These are phyloP conservation scores for Dendrobium nobile DNA, from an alignment of 106 monocot genomes.

Conservation along the genomic window DNA sequence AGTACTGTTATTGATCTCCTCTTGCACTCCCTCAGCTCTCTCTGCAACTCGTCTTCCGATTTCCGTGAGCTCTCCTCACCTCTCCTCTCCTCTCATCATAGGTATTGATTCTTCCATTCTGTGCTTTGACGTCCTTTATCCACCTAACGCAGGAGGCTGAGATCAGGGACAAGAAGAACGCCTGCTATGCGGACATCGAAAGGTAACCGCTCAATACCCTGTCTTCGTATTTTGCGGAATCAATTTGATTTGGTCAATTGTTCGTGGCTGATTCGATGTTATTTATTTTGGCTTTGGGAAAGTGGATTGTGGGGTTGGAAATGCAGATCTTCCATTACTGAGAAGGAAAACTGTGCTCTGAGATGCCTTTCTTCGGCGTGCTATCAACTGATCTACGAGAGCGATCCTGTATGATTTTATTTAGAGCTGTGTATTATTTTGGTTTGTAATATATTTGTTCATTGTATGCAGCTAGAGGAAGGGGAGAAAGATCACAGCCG, in stretches of 20 bases:
- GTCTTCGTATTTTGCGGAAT: neutral
- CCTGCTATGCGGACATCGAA: slow-evolving; percentile 89
- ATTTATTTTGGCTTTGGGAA: neutral
- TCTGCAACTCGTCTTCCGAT: slow-evolving; percentile 43
- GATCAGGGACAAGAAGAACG: slow-evolving; percentile 70
- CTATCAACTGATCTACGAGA: slow-evolving; percentile 64
- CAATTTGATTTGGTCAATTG: slow-evolving; percentile 4
- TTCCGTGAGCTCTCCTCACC: slow-evolving; percentile 20
- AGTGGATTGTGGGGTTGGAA: slow-evolving; percentile 89
- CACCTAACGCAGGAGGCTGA: slow-evolving; percentile 50
- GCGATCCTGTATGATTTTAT: slow-evolving; percentile 57
- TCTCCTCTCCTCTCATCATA: neutral
- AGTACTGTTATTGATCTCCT: neutral
- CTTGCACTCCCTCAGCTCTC: slow-evolving; percentile 10
- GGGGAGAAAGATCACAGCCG: slow-evolving; percentile 9
- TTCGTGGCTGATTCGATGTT: neutral
- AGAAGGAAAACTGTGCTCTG: slow-evolving; percentile 87
- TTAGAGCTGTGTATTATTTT: neutral
- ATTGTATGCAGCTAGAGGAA: slow-evolving; percentile 4
- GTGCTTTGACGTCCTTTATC: neutral
- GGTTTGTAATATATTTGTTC: neutral
- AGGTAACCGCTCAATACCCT: slow-evolving; percentile 32
- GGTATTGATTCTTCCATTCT: neutral
- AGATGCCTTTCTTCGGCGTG: slow-evolving; percentile 79
- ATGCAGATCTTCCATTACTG: slow-evolving; percentile 60